Conservation (phyloP, 148 eudicot species). For the Rhododendron ferrugineum region DNA sequence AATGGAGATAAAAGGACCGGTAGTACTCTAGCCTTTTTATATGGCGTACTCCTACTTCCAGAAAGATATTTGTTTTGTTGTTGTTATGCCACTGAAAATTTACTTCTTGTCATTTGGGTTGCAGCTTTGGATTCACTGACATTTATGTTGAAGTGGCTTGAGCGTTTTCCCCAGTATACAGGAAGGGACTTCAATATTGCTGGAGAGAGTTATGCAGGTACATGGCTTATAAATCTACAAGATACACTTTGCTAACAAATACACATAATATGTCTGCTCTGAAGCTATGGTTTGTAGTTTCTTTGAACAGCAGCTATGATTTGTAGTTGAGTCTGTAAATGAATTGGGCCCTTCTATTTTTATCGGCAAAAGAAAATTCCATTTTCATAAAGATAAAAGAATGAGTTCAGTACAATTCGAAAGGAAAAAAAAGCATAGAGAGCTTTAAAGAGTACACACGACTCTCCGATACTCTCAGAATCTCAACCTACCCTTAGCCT, state of each 20-base stretch:
- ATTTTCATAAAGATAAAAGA: too few relatives aligned
- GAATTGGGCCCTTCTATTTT: background rate
- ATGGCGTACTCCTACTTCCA: background rate
- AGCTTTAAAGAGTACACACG: background rate
- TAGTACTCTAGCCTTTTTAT: too few relatives aligned
- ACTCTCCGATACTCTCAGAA: background rate
- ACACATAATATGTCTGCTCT: background rate
- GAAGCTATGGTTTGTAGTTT: background rate
- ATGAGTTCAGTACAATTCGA: too few relatives aligned
- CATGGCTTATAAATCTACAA: background rate
- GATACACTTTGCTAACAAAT: background rate
- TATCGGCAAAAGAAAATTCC: background rate
- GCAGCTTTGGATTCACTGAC: conserved; percentile 71
- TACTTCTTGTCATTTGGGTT: conserved; percentile 11
- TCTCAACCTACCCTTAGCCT: background rate
- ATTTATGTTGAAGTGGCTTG: conserved; percentile 71
- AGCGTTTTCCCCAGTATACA: conserved; percentile 86
- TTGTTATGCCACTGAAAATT: background rate
- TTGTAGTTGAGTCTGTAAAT: background rate
- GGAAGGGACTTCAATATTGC: conserved; percentile 75
- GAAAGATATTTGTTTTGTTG: background rate
- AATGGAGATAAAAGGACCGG: too few relatives aligned
- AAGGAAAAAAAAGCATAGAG: too few relatives aligned
- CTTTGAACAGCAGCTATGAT: background rate
- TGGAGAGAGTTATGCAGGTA: conserved; percentile 98